These are phyloP conservation scores for Lonicera japonica DNA, from an alignment of 129 eudicot genomes.

Conservation along the genomic window DNA sequence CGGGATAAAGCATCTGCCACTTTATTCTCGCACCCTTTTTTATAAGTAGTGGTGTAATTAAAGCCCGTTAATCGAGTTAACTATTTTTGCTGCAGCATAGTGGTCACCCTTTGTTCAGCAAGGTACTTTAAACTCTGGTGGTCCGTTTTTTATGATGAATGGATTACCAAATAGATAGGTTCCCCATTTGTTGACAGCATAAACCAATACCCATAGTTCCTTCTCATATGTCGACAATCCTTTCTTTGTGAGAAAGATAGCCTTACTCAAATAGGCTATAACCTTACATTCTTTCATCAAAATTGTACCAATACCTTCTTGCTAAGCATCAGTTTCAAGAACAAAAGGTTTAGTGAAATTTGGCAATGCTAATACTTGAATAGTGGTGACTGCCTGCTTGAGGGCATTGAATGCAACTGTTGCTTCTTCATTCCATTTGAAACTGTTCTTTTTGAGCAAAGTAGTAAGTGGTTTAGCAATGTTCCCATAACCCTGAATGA, in stretches of 20 bases:
- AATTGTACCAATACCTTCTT: not conserved
- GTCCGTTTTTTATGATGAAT: not conserved
- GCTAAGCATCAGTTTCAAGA: not conserved
- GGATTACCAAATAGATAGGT: not conserved
- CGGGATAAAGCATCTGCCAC: conserved; percentile 10
- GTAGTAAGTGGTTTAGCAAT: not conserved
- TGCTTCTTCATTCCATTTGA: not conserved
- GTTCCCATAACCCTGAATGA: conserved; percentile 3
- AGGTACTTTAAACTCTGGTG: not conserved
- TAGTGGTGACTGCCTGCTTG: not conserved
- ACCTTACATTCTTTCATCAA: conserved; percentile 1
- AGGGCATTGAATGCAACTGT: not conserved
- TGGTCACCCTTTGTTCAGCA: not conserved
- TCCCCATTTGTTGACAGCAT: conserved; percentile 3
- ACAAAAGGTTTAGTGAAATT: too few relatives aligned
- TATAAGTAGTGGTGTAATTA: not conserved
- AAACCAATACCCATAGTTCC: not conserved
- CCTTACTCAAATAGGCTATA: not conserved
- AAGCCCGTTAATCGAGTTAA: not conserved
- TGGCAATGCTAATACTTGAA: not conserved
- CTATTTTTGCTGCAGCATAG: not conserved
- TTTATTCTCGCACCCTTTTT: not conserved
- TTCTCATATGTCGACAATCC: conserved; percentile 1
- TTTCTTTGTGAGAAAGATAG: not conserved
- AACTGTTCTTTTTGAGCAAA: not conserved